Conservation (phyloP, 2,329 filamentous ascomycete genomes). For the Mollisia scopiformis region DNA sequence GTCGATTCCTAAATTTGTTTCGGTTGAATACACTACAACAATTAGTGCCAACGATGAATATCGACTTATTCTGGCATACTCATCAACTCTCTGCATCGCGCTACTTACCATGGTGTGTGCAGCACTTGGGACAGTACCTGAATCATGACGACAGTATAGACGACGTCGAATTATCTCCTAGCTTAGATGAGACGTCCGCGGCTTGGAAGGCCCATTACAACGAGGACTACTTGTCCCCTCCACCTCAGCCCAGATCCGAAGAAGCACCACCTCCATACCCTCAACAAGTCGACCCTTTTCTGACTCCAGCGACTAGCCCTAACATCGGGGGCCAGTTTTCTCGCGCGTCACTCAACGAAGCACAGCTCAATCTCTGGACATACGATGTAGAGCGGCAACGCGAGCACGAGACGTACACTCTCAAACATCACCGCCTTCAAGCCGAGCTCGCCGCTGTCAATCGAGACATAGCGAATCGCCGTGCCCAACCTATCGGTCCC, state of each 20-base stretch:
- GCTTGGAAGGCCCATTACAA: not conserved
- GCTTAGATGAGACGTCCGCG: not conserved
- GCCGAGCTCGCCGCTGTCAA: too few relatives aligned
- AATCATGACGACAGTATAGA: conserved; percentile 1
- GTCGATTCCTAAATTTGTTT: conserved; percentile 1
- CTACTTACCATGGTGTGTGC: not conserved
- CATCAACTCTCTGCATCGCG: not conserved
- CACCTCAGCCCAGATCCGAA: not conserved
- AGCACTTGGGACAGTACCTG: not conserved
- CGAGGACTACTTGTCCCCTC: not conserved
- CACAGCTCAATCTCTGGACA: not conserved
- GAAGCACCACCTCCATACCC: not conserved
- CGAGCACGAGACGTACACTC: not conserved
- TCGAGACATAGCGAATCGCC: too few relatives aligned
- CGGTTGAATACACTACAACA: not conserved
- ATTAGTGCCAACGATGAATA: not conserved
- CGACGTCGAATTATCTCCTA: not conserved
- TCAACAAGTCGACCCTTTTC: not conserved
- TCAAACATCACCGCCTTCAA: not conserved
- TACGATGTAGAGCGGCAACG: not conserved
- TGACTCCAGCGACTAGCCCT: not conserved
- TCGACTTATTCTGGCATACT: conserved; percentile 9
- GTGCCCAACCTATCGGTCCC: not conserved
- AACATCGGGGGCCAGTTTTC: too few relatives aligned
- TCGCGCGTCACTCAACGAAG: too few relatives aligned